phyloP scores from a whole-genome alignment of 805 yeast species.

The Barnettozyma botsteinii region DNA sequence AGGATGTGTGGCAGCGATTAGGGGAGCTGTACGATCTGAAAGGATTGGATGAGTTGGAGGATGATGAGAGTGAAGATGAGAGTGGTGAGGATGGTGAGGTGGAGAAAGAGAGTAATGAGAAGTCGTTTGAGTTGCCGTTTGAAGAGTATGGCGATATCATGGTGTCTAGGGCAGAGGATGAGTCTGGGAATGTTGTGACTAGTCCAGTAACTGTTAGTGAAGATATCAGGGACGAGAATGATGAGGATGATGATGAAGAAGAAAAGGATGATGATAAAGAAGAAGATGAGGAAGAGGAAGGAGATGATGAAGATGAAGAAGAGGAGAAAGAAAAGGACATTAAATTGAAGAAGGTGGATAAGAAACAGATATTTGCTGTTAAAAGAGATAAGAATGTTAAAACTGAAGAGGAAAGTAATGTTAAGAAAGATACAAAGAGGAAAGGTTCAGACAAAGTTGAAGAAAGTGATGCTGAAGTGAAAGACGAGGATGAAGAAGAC shows the following conservation, averaged over 20 bases:
- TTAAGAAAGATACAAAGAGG: conserved; percentile 8
- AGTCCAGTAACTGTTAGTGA: neutral
- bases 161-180: neutral
- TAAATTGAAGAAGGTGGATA: conserved; percentile 12
- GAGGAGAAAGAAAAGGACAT: conserved; percentile 4
- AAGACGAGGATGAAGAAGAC: neutral
- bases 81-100: too few relatives aligned
- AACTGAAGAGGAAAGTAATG: conserved; percentile 15
- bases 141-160: conserved; percentile 10
- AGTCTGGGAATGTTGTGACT: neutral
- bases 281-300: conserved; percentile 6
- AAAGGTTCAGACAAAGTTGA: too few relatives aligned
- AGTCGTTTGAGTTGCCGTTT: conserved; percentile 5
- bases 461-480: conserved; percentile 4
- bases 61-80: conserved; percentile 21
- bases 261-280: conserved; percentile 12
- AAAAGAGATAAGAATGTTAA: too few relatives aligned
- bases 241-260: neutral
- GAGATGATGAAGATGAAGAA: conserved; percentile 5
- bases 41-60: conserved; percentile 52
- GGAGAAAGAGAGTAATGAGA: neutral
- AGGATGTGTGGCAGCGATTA: conserved; percentile 48
- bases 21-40: conserved; percentile 47
- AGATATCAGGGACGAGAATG: conserved; percentile 3
- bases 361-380: too few relatives aligned